phyloP scores from a whole-genome alignment of 768 basidiomycete genomes.

The Pilatotrama ljubarskyi region DNA sequence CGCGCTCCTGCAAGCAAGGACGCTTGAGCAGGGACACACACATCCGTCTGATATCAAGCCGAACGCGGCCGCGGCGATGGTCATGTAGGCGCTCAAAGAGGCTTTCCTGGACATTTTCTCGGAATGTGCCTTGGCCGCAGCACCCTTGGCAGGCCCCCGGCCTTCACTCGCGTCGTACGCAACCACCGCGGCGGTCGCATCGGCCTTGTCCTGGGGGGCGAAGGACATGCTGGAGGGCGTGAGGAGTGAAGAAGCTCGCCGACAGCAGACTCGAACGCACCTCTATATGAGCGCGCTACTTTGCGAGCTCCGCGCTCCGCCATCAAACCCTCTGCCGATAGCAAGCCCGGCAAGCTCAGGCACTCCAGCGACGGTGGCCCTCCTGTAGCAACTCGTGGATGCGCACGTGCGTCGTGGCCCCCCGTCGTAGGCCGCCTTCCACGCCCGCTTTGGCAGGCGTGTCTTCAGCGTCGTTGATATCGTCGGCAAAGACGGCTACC shows the following conservation, averaged over 20 bases:
- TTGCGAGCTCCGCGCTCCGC: slow-evolving; percentile 12
- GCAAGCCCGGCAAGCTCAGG: not conserved
- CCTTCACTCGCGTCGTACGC: not conserved
- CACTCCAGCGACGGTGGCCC: not conserved
- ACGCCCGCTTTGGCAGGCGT: not conserved
- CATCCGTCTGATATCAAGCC: slow-evolving; percentile 51
- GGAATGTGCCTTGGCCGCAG: not conserved
- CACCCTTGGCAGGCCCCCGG: not conserved
- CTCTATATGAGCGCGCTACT: slow-evolving; percentile 10
- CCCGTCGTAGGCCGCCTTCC: not conserved
- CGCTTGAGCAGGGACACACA: slow-evolving; percentile 12
- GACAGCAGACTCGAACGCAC: not conserved
- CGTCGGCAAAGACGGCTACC: no score
- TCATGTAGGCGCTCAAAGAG: slow-evolving; percentile 57
- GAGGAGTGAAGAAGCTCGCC: slow-evolving; percentile 7
- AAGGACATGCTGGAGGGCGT: slow-evolving; percentile 7
- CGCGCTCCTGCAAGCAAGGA: not conserved
- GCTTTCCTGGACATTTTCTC: slow-evolving; percentile 38
- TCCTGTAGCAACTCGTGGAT: not conserved
- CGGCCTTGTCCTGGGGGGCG: not conserved
- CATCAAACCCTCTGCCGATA: slow-evolving; percentile 5
- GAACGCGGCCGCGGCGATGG: slow-evolving; percentile 63
- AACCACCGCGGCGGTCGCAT: slow-evolving; percentile 11
- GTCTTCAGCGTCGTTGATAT: not conserved
- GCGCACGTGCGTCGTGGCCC: slow-evolving; percentile 4